Base-by-base conservation (phyloP, 352 stramenopile species). In the Pythium sp. region DNA sequence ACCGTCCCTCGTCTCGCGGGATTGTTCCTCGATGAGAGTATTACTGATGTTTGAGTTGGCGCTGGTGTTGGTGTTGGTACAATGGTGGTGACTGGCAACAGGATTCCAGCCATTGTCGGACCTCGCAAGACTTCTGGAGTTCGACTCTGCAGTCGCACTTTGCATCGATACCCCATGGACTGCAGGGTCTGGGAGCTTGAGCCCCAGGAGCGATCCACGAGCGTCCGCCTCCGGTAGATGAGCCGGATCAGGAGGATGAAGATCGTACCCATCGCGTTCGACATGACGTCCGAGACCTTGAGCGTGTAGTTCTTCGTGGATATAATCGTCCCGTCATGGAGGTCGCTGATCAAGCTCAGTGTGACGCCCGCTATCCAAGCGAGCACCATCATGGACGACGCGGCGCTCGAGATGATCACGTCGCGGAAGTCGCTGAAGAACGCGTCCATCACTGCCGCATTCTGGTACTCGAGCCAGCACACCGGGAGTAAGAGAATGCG, bases 211-310 rank as follows among this genome's bases (percentile, higher is more conserved):
- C 55, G 38, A 12, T 64, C 34, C 1, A 62, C 22, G 11, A 61
- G 36, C 32, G 51, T 55, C 26, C 22, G 12, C 46, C 26, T 51
- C 20, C 56, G 46, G 24, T 55, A 65, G 24, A 58, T 54, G 34
- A 70, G 26, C n/a, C 65, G 46, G 2, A 58, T 30, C 15, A 66
- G 30, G 20, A 70, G 24, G 20, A 66, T 59, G 12, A 70, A 22
- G 65, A 65, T 60, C 22, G 65, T 70, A 1, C 22, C 58, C 30
- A 59, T 66, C 6, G 56, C 49, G 56, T 70, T 69, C 36, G 55
- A n/a, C 56, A 70, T 51, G 22, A 70, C 18, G 32, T 61, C 65
- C 12, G 12, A 28, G 8, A 59, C 58, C 1, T 20, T 53, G 43
- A 70, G 24, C 22, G 32, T 53, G 30, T 56, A 49, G 3, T 24